Conservation (phyloP, 2,329 filamentous ascomycete genomes). For the Mollisia scopiformis region DNA sequence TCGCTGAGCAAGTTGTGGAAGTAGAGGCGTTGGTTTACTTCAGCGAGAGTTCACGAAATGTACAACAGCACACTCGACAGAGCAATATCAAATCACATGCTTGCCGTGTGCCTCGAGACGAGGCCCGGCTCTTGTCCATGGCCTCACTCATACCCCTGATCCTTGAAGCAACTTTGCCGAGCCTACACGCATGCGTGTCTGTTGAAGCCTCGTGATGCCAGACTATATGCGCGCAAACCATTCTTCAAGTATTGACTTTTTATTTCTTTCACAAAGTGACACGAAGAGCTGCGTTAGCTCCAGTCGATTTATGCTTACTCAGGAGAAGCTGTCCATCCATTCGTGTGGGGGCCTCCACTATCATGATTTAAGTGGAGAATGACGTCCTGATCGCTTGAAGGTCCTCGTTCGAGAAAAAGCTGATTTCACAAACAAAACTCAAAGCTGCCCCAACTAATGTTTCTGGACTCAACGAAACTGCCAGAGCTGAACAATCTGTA, state of each 20-base stretch:
- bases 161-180: not conserved
- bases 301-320: not conserved
- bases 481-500: not conserved
- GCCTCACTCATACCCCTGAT: not conserved
- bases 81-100: constrained; percentile 15
- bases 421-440: not conserved
- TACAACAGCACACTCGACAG: constrained; percentile 35
- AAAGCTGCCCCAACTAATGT: not conserved
- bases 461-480: not conserved
- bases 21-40: constrained; percentile 43
- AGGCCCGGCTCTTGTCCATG: not conserved
- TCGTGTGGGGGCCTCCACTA: not conserved
- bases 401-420: not conserved
- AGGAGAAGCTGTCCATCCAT: not conserved
- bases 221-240: too few species aligned
- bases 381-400: not conserved
- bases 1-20: constrained; percentile 88
- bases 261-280: not conserved
- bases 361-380: not conserved
- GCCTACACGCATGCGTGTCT: not conserved
- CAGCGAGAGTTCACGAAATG: constrained; percentile 22
- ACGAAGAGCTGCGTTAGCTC: not conserved
- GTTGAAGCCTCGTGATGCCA: too few species aligned
- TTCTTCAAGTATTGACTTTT: not conserved
- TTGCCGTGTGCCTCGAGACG: constrained; percentile 7